phyloP scores from a whole-genome alignment of 1,284 basidiomycete species.

The Leccinum solheimii region DNA sequence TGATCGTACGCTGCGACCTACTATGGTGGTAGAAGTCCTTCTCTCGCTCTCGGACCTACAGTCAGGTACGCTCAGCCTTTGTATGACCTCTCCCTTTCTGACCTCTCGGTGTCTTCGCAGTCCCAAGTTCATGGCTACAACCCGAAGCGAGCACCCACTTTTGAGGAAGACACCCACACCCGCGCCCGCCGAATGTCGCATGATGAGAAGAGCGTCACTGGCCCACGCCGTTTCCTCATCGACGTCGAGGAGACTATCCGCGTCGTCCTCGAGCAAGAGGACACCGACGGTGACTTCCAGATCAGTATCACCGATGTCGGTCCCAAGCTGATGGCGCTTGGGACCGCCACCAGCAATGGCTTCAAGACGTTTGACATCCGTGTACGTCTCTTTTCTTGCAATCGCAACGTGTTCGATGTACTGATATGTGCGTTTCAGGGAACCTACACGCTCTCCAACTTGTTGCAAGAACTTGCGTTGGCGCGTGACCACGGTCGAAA shows the following conservation, averaged over 20 bases:
- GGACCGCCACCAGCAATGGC: conserved; percentile 96
- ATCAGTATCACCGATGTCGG: conserved; percentile 97
- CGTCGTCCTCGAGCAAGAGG: conserved; percentile 95
- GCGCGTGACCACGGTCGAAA: conserved; percentile 95
- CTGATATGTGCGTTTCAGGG: conserved; percentile 54
- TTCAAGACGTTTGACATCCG: conserved; percentile 97
- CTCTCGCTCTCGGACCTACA: conserved; percentile 82
- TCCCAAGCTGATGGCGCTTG: conserved; percentile 93
- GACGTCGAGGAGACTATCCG: conserved; percentile 99
- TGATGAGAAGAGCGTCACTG: conserved; percentile 74
- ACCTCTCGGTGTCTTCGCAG: conserved; percentile 37
- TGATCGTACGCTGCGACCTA: conserved; percentile 65
- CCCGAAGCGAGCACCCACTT: conserved; percentile 63
- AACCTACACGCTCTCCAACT: conserved; percentile 97
- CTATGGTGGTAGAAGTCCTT: conserved; percentile 76
- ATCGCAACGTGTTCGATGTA: background rate
- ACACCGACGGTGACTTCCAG: conserved; percentile 96
- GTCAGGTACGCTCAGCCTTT: conserved; percentile 54
- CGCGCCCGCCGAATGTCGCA: conserved; percentile 81
- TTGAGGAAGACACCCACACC: conserved; percentile 73
- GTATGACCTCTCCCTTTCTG: background rate
- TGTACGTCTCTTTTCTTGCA: conserved; percentile 47
- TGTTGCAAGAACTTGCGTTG: conserved; percentile 97
- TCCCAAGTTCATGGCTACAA: conserved; percentile 65
- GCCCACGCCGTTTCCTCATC: conserved; percentile 86